These are phyloP conservation scores for Hirschioporus abietinus DNA, from an alignment of 768 basidiomycete genomes.

Conservation along the genomic window DNA sequence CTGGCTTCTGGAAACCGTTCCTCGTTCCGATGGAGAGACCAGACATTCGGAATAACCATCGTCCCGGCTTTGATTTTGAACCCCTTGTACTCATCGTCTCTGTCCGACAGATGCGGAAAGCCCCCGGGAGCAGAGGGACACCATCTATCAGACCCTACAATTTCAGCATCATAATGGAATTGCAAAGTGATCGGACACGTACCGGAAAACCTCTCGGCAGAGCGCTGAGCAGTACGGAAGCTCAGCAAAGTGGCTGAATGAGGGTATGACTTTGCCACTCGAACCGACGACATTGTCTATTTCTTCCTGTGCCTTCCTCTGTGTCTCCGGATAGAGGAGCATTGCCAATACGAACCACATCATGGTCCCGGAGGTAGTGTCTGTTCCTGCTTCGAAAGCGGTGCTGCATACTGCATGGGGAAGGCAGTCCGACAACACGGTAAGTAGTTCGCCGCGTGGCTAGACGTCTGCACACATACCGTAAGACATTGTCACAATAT, in stretches of 20 bases:
- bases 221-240: constrained; percentile 13
- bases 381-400: constrained; percentile 21
- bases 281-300: constrained; percentile 19
- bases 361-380: constrained; percentile 16
- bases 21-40: constrained; percentile 14
- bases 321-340: constrained; percentile 18
- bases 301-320: constrained; percentile 23
- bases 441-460: neutral
- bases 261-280: constrained; percentile 7
- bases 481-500: constrained; percentile 12
- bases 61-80: constrained; percentile 29
- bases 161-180: neutral
- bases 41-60: constrained; percentile 24
- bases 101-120: constrained; percentile 20
- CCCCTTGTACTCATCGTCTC: constrained; percentile 24
- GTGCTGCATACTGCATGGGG: constrained; percentile 14
- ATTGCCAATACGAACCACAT: constrained; percentile 22
- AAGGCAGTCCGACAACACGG: neutral
- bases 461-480: constrained; percentile 4
- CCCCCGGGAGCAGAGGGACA: neutral
- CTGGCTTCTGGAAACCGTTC: constrained; percentile 4
- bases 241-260: constrained; percentile 8
- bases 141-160: neutral
- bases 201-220: constrained; percentile 14
- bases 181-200: neutral